Evolutionary conservation across 2,329 filamentous ascomycete genomes (phyloP).

Genomic region (Dothiorella sarmentorum): DNA sequence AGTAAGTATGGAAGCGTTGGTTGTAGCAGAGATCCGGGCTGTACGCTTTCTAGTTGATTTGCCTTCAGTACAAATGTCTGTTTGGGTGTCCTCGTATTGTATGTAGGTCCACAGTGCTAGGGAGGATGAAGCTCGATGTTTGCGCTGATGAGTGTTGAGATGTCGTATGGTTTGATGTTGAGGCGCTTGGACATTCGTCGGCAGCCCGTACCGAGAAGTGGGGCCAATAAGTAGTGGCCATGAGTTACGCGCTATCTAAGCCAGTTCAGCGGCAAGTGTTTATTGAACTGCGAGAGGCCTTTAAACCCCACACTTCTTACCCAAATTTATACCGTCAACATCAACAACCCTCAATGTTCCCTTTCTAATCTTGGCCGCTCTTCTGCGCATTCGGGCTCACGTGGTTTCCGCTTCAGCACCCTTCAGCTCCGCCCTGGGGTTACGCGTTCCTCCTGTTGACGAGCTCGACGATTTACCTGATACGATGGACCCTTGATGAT

Average conservation of each 20-base stretch:
- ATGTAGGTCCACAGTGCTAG: neutral
- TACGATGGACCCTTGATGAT: constrained; percentile 2
- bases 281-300: too few relatives aligned
- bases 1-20: neutral
- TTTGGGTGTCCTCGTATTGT: neutral
- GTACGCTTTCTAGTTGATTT: too few relatives aligned
- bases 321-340: too few relatives aligned
- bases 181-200: neutral
- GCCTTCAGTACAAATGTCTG: too few relatives aligned
- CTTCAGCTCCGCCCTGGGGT: neutral
- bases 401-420: neutral
- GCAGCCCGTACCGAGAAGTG: too few relatives aligned
- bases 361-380: too few relatives aligned
- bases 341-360: too few relatives aligned
- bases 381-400: neutral
- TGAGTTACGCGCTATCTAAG: too few relatives aligned
- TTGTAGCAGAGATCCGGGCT: too few relatives aligned
- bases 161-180: constrained; percentile 1
- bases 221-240: neutral
- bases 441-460: neutral
- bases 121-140: neutral
- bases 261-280: too few relatives aligned
- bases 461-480: neutral
- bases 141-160: neutral
- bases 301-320: too few relatives aligned